phyloP scores from a whole-genome alignment of 163 green algal species.

The Scenedesmus sp. region DNA sequence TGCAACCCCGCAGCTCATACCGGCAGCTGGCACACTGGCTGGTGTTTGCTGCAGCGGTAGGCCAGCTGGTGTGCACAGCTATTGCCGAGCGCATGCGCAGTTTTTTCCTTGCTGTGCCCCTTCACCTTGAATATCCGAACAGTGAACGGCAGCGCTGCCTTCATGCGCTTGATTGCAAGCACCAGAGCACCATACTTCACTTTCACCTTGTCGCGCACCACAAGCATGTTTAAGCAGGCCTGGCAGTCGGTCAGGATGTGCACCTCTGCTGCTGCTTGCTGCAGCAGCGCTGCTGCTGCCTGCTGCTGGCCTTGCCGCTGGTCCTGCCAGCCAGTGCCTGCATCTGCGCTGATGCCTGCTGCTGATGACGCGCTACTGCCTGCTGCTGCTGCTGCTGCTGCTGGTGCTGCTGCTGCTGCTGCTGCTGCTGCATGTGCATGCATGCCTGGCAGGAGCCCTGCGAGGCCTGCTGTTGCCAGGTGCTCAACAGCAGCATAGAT shows the following conservation, averaged over 20 bases:
- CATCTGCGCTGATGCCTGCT: no score
- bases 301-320: neutral
- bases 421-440: neutral
- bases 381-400: no score
- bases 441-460: neutral
- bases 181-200: conserved; percentile 2
- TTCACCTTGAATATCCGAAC: conserved; percentile 39
- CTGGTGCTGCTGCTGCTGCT: conserved; percentile 10
- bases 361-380: no score
- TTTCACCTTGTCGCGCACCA: neutral
- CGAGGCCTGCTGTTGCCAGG: conserved; percentile 24
- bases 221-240: conserved; percentile 16
- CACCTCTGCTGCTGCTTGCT: conserved; percentile 37
- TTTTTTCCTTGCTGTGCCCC: conserved; percentile 23
- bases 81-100: conserved; percentile 20
- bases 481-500: conserved; percentile 27
- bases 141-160: conserved; percentile 12
- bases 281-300: neutral
- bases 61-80: conserved; percentile 5
- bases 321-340: neutral
- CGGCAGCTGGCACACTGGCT: conserved; percentile 22
- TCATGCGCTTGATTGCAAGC: conserved; percentile 31
- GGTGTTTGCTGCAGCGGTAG: conserved; percentile 12
- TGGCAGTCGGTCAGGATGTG: conserved; percentile 39
- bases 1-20: neutral